Percentiles rank a stretch among this genome's conserved stretches.
Conservation (phyloP, 2,329 filamentous ascomycete genomes). For the Cryphonectria nitschkei region DNA sequence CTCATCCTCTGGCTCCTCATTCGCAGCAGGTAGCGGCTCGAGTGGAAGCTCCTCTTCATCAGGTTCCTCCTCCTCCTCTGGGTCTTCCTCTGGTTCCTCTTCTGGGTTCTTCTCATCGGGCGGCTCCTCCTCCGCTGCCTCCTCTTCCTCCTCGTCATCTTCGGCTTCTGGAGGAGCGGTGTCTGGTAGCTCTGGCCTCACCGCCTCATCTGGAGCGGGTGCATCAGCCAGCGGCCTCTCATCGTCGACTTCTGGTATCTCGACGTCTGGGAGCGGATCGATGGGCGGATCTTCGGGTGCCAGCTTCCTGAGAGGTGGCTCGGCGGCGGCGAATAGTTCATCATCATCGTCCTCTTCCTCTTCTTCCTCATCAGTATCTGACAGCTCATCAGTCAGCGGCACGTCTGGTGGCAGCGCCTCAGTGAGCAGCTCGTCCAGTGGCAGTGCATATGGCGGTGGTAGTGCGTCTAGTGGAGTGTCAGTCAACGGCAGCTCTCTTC, state of each 20-base stretch:
- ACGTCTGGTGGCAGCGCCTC: not conserved
- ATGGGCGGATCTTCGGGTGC: not conserved
- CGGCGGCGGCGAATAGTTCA: not conserved
- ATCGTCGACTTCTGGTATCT: not conserved
- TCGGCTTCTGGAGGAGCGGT: not conserved
- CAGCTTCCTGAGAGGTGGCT: conserved; percentile 1
- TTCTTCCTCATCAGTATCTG: not conserved
- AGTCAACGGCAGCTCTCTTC: not conserved
- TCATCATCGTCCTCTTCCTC: not conserved
- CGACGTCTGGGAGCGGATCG: not conserved
- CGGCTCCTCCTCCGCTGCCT: not conserved
- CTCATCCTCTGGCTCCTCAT: not conserved
- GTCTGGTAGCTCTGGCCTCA: not conserved
- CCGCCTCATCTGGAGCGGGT: not conserved
- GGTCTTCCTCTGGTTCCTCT: not conserved
- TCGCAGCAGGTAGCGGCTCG: too few relatives aligned
- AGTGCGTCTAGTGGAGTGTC: not conserved
- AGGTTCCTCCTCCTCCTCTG: not conserved
- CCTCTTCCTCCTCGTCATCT: not conserved
- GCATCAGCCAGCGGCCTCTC: not conserved
- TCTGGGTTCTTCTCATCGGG: not conserved
- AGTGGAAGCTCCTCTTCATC: not conserved
- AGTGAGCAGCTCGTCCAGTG: not conserved
- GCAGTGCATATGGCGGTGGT: not conserved
- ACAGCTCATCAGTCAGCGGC: not conserved